phyloP scores from a whole-genome alignment of 768 basidiomycete genomes.

The Calvatia gigantea region DNA sequence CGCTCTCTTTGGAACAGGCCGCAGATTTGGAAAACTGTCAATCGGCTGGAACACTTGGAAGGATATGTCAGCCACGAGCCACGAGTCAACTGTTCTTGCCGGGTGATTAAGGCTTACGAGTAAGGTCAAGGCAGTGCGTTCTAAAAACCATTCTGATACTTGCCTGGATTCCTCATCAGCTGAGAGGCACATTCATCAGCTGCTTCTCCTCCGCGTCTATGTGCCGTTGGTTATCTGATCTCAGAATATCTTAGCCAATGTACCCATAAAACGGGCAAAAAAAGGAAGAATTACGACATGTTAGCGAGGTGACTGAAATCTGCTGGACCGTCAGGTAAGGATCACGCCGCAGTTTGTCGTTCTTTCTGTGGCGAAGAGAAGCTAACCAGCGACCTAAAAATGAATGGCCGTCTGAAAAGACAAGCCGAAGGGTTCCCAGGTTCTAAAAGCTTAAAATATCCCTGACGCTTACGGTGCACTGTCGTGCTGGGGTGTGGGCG shows the following conservation, averaged over 20 bases:
- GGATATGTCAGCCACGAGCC: background rate
- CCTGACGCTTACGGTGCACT: conserved; percentile 9
- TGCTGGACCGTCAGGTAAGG: too few species aligned
- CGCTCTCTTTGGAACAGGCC: background rate
- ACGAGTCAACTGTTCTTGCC: background rate
- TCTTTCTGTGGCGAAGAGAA: too few species aligned
- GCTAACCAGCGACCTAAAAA: too few species aligned
- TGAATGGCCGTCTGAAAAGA: background rate
- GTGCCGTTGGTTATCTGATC: too few species aligned
- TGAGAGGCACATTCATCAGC: background rate
- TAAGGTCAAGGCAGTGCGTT: background rate
- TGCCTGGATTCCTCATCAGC: background rate
- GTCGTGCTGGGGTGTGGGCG: background rate
- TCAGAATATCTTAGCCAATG: too few species aligned
- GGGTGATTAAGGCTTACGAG: background rate
- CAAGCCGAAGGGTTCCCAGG: conserved; percentile 3
- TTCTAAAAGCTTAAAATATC: conserved; percentile 6
- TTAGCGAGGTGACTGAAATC: too few species aligned
- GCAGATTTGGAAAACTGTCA: background rate
- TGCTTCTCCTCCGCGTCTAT: too few species aligned
- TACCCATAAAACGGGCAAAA: too few species aligned
- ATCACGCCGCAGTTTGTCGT: background rate
- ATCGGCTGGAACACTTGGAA: background rate
- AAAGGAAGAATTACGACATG: too few species aligned
- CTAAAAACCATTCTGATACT: background rate